A percentile compares a stretch with the other conserved stretches of the same genome.
These are phyloP conservation scores for Solanum chaucha DNA, from an alignment of 257 asterid genomes.

Conservation along the genomic window DNA sequence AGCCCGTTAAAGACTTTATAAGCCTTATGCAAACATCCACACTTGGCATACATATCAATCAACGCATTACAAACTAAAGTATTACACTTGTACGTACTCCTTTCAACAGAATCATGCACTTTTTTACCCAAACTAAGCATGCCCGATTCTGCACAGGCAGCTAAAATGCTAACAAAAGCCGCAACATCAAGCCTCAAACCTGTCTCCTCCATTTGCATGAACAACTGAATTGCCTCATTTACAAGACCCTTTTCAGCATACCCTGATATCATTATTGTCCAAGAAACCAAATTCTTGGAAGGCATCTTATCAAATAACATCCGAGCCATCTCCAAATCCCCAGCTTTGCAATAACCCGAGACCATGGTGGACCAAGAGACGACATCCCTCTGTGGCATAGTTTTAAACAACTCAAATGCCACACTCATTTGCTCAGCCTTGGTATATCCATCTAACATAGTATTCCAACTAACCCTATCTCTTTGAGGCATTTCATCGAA, in stretches of 20 bases:
- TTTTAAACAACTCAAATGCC: conserved; percentile 47
- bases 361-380: conserved; percentile 77
- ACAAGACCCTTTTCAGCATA: conserved; percentile 60
- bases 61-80: conserved; percentile 47
- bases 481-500: conserved; percentile 26
- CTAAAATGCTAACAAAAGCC: conserved; percentile 45
- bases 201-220: conserved; percentile 31
- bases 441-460: conserved; percentile 22
- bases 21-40: conserved; percentile 59
- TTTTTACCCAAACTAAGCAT: conserved; percentile 56
- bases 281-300: conserved; percentile 58
- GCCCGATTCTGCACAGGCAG: conserved; percentile 69
- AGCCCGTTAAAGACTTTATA: conserved; percentile 33
- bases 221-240: conserved; percentile 52
- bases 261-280: conserved; percentile 67
- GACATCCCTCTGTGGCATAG: conserved; percentile 52
- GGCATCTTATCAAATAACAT: conserved; percentile 70
- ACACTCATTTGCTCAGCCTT: conserved; percentile 15
- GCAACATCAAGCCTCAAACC: conserved; percentile 42
- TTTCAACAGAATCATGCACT: conserved; percentile 38
- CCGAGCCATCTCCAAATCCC: conserved; percentile 70
- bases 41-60: conserved; percentile 80
- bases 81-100: conserved; percentile 20
- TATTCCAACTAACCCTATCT: conserved; percentile 32
- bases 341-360: conserved; percentile 49